These are phyloP conservation scores for Nannochloropsis gaditana DNA, from an alignment of 108 stramenopile species.

Conservation along the genomic window DNA sequence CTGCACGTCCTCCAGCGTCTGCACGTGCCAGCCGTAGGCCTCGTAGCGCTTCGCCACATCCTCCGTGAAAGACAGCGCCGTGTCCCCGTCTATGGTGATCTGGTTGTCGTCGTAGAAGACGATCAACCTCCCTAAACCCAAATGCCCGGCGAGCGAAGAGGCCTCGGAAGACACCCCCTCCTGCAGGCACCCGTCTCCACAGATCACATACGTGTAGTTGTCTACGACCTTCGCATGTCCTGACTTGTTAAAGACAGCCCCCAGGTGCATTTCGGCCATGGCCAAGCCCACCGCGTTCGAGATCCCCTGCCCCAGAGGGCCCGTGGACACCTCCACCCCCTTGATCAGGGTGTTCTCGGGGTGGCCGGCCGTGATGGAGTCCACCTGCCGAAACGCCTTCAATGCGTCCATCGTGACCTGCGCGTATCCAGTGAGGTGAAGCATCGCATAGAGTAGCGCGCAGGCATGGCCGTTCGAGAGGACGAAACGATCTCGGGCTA, in stretches of 20 bases:
- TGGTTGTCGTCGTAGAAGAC: conserved; percentile 96
- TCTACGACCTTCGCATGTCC: conserved; percentile 59
- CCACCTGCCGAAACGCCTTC: conserved; percentile 80
- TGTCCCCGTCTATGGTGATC: conserved; percentile 95
- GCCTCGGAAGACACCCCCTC: conserved; percentile 90
- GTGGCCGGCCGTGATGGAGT: conserved; percentile 82
- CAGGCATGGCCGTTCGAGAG: conserved; percentile 94
- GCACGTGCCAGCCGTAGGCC: conserved; percentile 95
- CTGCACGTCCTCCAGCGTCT: conserved; percentile 70
- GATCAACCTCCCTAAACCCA: conserved; percentile 88
- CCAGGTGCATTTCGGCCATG: conserved; percentile 90
- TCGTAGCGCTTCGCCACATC: conserved; percentile 88
- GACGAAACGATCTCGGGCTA: conserved; percentile 88
- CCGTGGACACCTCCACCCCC: conserved; percentile 86
- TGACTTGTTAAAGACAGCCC: conserved; percentile 76
- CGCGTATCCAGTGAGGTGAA: conserved; percentile 86
- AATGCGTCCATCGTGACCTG: conserved; percentile 72
- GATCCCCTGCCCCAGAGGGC: conserved; percentile 94
- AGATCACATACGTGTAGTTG: conserved; percentile 91
- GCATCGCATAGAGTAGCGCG: conserved; percentile 93
- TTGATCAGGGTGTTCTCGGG: conserved; percentile 88
- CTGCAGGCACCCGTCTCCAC: conserved; percentile 96
- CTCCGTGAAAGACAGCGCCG: conserved; percentile 83
- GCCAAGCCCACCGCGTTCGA: conserved; percentile 94
- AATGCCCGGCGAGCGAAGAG: conserved; percentile 83